Percentiles rank a stretch among this genome's conserved stretches.
Conservation (phyloP, 2,329 filamentous ascomycete genomes). For the Fusarium circinatum region DNA sequence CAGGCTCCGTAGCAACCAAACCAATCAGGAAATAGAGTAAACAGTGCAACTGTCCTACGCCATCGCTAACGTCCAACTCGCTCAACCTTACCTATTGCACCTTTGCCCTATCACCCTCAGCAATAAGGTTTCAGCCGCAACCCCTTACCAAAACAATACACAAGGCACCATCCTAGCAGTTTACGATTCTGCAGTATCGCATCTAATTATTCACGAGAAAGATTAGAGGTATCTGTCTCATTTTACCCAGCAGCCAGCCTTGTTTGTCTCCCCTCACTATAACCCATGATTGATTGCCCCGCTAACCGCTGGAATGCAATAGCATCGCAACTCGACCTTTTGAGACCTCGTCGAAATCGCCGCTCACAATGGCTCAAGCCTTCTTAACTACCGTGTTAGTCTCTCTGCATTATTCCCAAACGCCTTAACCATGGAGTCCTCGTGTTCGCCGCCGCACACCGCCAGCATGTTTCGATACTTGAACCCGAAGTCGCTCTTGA, state of each 20-base stretch:
- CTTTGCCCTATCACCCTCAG: slow-evolving; percentile 30
- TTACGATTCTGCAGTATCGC: slow-evolving; percentile 10
- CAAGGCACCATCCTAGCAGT: slow-evolving; percentile 15
- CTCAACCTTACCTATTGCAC: slow-evolving; percentile 8
- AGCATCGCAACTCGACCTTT: slow-evolving; percentile 22
- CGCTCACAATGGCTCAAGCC: slow-evolving; percentile 50
- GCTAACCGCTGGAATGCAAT: slow-evolving; percentile 56
- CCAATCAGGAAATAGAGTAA: slow-evolving; percentile 48
- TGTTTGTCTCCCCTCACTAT: slow-evolving; percentile 25
- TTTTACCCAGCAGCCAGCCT: slow-evolving; percentile 13
- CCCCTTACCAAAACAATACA: slow-evolving; percentile 12
- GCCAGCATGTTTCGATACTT: slow-evolving; percentile 47
- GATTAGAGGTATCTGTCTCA: slow-evolving; percentile 25
- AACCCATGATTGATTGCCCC: slow-evolving; percentile 48
- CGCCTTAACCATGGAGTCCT: background rate
- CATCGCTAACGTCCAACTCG: slow-evolving; percentile 17
- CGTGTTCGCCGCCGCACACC: slow-evolving; percentile 21
- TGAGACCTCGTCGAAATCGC: slow-evolving; percentile 23
- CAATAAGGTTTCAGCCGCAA: slow-evolving; percentile 13
- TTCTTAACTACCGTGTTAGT: slow-evolving; percentile 58
- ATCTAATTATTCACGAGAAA: slow-evolving; percentile 7
- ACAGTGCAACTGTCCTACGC: slow-evolving; percentile 38
- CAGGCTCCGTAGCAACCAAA: slow-evolving; percentile 45
- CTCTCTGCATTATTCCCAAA: background rate
- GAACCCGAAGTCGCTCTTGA: slow-evolving; percentile 47